phyloP scores from a whole-genome alignment of 2,329 filamentous ascomycete genomes.

The Colletotrichum spinosum region DNA sequence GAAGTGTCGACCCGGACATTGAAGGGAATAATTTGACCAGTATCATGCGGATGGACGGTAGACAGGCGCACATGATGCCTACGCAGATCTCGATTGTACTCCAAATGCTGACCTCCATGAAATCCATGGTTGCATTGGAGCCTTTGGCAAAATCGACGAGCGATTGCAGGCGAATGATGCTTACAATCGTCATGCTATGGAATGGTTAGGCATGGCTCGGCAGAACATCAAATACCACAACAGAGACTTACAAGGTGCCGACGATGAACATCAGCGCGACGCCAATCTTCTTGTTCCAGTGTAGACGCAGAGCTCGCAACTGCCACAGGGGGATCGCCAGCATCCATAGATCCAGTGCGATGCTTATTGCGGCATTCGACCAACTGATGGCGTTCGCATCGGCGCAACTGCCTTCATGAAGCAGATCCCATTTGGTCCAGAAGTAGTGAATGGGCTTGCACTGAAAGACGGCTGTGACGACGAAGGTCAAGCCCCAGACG shows the following conservation, averaged over 20 bases:
- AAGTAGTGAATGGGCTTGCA: constrained; percentile 60
- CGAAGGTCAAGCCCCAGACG: constrained; percentile 51
- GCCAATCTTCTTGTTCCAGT: constrained; percentile 57
- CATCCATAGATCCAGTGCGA: constrained; percentile 60
- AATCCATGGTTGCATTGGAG: constrained; percentile 41
- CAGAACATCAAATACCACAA: neutral
- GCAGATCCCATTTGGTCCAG: constrained; percentile 64
- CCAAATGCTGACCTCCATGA: constrained; percentile 45
- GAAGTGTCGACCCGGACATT: constrained; percentile 32
- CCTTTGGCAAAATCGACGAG: constrained; percentile 41
- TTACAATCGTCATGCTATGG: constrained; percentile 43
- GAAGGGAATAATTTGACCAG: constrained; percentile 47
- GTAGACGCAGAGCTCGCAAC: constrained; percentile 51
- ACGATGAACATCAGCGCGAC: constrained; percentile 58
- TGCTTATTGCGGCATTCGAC: constrained; percentile 60
- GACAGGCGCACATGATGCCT: constrained; percentile 50
- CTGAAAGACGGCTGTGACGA: constrained; percentile 56
- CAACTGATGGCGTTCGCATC: constrained; percentile 58
- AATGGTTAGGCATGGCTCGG: constrained; percentile 6
- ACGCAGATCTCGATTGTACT: constrained; percentile 51
- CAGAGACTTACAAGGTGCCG: constrained; percentile 49
- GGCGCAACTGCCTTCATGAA: constrained; percentile 57
- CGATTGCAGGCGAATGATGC: constrained; percentile 43
- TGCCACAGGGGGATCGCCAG: constrained; percentile 58
- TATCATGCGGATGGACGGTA: constrained; percentile 47